Evolutionary conservation across 176 grass and related monocot genomes (phyloP), one percentile per base, ranked within the genome.

Genomic region (Echinochloa phyllopogon): DNA sequence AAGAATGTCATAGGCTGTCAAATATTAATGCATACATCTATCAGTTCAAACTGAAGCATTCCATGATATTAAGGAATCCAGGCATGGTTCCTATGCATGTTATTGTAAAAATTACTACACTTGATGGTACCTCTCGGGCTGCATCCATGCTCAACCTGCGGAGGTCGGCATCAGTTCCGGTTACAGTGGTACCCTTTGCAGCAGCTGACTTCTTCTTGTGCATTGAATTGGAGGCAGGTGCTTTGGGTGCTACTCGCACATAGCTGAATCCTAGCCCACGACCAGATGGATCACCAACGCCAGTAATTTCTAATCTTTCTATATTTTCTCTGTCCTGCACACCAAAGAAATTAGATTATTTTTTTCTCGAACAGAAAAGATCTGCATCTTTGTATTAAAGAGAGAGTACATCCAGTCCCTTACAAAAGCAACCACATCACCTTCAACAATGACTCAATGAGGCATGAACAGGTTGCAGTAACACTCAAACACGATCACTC

Each of bases 141-240:
- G 96, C 93, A 92, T 98, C 96, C 96, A 98, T 95, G 87, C 96
- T 98, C 84, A 98, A 85, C 84, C 96, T 93, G 37, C 96, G 91
- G 76, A 98, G 96, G 91, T 98, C 96, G 47, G 96, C 96, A 92
- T 98, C 96, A 57, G 96, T 98, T 14, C 96, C 96, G 40, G 96
- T 98, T 70, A 98, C 96, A 29, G 96, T 98, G 61, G 89, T 91
- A 41, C 92, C 88, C 83, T 91, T 94, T 45, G 89, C 91, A 91
- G 89, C 84, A 86, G 92, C 87, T 70, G 92, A 86, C 74, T 98
- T 98, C 67, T 95, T 98, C 83, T 98, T 98, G 23, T 52, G 68
- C 36, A 40, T 55, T 90, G 87, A 83, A 90, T 90, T 95, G 50
- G 96, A 83, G 62, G 95, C 70, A 77, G 89, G 95, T 79, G 92